Base-by-base conservation (phyloP, 1,284 basidiomycete species). In the Moesziomyces aphidis region DNA sequence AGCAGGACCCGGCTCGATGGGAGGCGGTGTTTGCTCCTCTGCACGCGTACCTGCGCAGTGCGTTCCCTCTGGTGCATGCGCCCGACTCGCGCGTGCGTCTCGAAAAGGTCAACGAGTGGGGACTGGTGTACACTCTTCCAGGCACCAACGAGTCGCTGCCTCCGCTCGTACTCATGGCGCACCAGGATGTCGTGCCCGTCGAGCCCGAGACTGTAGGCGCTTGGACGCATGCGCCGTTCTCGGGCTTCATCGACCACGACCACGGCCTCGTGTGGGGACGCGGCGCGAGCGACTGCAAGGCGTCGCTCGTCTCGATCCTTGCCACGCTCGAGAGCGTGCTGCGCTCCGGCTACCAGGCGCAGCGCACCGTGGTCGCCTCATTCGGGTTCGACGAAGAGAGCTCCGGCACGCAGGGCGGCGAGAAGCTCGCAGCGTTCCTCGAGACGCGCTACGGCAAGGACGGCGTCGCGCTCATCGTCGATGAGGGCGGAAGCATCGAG, bases 311-410 rank as follows among this genome's bases (percentile, higher is more conserved):
- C 45, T 86, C 85, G 6, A 86, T 87, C 56, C 80, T 88, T 24
- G 83, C 85, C 4, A 84, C 88, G 0, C 70, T 88, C n/a, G 88
- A 89, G 78, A 85, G 85, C 53, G 84, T 89, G 22, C 70, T 87
- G 31, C 85, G 84, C 2, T 46, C 65, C 8, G 66, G 58, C 24
- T 88, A 84, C 71, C 63, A 83, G 61, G 88, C 88, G 2, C 65
- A 76, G 42, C 77, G 86, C 22, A 77, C 74, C 4, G 83, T 92
- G 36, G 86, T 92, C 21, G 85, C 91, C 26, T 88, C 89, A 0
- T 90, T 89, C 53, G 91, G 91, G 8, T 89, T 89, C 60, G 91
- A 92, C 75, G 91, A 92, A 77, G 91, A 92, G 83, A 50, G 65
- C 5, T 36, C 71, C 28, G 76, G 76, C 46, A 58, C 73, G 23